phyloP scores from a whole-genome alignment of 768 basidiomycete species.

The Ramaria rubella region DNA sequence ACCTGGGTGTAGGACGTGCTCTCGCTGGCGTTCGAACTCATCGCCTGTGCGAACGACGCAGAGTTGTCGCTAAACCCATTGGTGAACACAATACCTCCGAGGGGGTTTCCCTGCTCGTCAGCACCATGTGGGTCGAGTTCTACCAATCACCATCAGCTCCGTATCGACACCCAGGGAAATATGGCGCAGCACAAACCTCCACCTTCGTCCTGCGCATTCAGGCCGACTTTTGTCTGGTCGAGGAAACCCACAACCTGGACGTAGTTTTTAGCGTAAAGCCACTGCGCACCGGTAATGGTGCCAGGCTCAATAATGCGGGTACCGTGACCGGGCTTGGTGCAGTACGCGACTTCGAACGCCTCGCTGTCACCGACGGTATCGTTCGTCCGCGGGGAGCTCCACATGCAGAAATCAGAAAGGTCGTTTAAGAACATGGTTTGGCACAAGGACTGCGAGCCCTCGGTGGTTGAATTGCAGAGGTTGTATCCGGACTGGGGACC shows the following conservation, averaged over 20 bases:
- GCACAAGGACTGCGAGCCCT: constrained; percentile 14
- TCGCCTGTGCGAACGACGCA: not conserved
- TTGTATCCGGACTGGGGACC: constrained; percentile 16
- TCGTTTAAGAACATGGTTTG: constrained; percentile 8
- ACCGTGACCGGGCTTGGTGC: constrained; percentile 26
- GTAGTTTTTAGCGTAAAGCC: constrained; percentile 15
- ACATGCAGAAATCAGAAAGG: constrained; percentile 15
- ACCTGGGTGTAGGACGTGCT: constrained; percentile 9
- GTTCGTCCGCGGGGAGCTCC: constrained; percentile 12
- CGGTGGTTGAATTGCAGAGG: constrained; percentile 12
- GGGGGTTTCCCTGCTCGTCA: constrained; percentile 27
- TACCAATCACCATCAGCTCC: not conserved
- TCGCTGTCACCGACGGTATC: constrained; percentile 20
- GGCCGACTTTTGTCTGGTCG: constrained; percentile 37
- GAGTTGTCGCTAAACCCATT: constrained; percentile 24
- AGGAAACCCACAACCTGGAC: constrained; percentile 26
- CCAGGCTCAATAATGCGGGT: constrained; percentile 17
- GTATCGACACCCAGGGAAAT: constrained; percentile 16
- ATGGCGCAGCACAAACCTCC: constrained; percentile 28
- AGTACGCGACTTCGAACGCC: constrained; percentile 25
- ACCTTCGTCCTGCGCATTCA: constrained; percentile 29
- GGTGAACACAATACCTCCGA: constrained; percentile 33
- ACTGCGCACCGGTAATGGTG: constrained; percentile 18
- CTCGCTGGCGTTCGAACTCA: not conserved
- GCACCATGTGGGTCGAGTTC: constrained; percentile 37